phyloP scores from a whole-genome alignment of 2,329 filamentous ascomycete genomes.

The Talaromyces sp. region DNA sequence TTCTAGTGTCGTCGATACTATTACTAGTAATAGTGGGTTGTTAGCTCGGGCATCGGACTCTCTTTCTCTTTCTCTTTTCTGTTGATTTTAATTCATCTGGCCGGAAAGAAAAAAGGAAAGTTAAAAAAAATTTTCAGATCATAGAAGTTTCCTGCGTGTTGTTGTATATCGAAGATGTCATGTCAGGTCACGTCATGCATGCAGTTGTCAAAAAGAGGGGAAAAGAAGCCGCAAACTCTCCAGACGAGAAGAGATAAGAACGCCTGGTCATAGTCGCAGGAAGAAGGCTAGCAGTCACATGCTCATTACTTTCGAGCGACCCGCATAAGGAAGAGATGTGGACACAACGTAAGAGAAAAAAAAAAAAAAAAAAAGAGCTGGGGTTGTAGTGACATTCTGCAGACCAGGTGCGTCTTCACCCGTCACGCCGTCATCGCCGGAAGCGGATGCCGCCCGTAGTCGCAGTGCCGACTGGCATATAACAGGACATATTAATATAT shows the following conservation, averaged over 20 bases:
- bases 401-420: not conserved
- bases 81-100: not conserved
- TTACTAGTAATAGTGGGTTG: not conserved
- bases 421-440: conserved; percentile 10
- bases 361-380: not conserved
- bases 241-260: not conserved
- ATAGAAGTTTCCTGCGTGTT: too few relatives aligned
- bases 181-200: not conserved
- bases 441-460: conserved; percentile 9
- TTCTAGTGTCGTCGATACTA: not conserved
- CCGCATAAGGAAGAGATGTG: not conserved
- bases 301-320: not conserved
- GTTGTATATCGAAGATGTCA: too few relatives aligned
- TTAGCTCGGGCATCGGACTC: not conserved
- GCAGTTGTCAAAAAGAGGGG: too few relatives aligned
- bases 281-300: not conserved
- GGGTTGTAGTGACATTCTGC: not conserved
- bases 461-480: not conserved
- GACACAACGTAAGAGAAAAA: not conserved
- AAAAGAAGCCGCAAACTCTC: not conserved
- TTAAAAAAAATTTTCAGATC: too few relatives aligned
- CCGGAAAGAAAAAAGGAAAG: too few relatives aligned
- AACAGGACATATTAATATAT: too few relatives aligned
- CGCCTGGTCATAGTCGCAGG: not conserved
- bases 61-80: not conserved